Evolutionary conservation across 73 alveolate genomes (phyloP), one percentile per base, ranked within the genome.

Genomic region (Paramecium sonneborni): DNA sequence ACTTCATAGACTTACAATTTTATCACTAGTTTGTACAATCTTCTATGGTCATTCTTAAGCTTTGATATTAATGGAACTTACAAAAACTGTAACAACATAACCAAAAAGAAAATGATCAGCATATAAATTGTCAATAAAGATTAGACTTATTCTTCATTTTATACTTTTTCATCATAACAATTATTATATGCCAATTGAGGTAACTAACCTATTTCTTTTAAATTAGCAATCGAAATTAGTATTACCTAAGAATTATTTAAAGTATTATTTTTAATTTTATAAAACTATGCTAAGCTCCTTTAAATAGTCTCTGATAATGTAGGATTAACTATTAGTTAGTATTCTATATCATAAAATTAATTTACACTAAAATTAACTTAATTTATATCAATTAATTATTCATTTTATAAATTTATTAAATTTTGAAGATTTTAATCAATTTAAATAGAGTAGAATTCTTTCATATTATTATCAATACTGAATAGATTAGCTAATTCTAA

Each of bases 1-100:
- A 72, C 57, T 72, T 72, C 55, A 35, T 12, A 32, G 0, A 35
- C 20, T 38, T 72, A 35, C n/a, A 72, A 32, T 34, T 72, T 35
- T 14, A 72, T 38, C 6, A 72, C 57, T 34, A 20, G 3, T 72
- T 38, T 72, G 15, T 35, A 72, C 12, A 72, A 15, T 72, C 57
- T 35, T n/a, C 57, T 72, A 35, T 72, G 57, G 35, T 72, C 55
- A 28, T 41, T 23, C 6, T 35, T 72, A 15, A 72, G 14, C 32
- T 18, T 72, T 72, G 57, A 72, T 12, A 72, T 72, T 30, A 72
- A 37, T 1, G 86, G 86, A 72, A 72, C 55, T 72, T 72, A 72
- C 24, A 37, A 30, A 35, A 72, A 72, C 44, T 72, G 14, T 34
- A 72, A 72, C 32, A 72, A 28, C 57, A 38, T 72, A 0, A 72